Base-by-base conservation (phyloP, 768 basidiomycete species). In the Xanthoconium stramineum region DNA sequence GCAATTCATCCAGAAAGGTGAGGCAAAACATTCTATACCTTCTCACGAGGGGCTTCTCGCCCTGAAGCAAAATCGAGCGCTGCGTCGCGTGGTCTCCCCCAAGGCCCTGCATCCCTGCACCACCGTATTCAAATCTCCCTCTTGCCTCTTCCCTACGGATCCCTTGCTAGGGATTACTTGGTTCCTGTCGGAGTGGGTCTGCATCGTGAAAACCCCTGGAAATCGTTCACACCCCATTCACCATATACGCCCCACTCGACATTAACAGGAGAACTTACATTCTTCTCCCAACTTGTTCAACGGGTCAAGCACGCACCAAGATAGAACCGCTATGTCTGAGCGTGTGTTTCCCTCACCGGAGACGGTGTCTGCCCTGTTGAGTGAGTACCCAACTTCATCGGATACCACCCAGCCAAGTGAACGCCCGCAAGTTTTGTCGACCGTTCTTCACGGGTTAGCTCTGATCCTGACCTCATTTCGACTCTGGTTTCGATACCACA, bases 401-500 rank as follows among this genome's bases (percentile, higher is more conserved):
- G 12, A 14, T 24, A 7, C 17, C 14, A 28, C 12, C 47, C 30
- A 30, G 57, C 19, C 33, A 19, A 47, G 3, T n/a, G 9, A 38
- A 12, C 43, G 30, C 49, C 13, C 3, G 8, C 38, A 32, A 69
- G 67, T 69, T 30, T 17, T 63, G 28, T 32, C 17, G 35, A 62
- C 66, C 15, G 33, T 67, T 40, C 47, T 72, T 12, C 62, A 71
- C 32, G 61, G 6, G 1, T 32, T 61, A 3, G 62, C 58, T 19
- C 11, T 70, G 4, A 46, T 52, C 24, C 43, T 65, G 10, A 70
- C 70, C 17, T 55, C 56, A 3, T 68, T 72, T 49, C 61, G 66
- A 44, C 62, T 72, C 19, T 70, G 57, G 57, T 66, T 69, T 47
- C 62, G 66, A 44, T 51, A 61, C 44, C 40, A 56, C 28, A 59